Evolutionary conservation across 2,329 filamentous ascomycete genomes (phyloP).

Genomic region (Colletotrichum abscissum): DNA sequence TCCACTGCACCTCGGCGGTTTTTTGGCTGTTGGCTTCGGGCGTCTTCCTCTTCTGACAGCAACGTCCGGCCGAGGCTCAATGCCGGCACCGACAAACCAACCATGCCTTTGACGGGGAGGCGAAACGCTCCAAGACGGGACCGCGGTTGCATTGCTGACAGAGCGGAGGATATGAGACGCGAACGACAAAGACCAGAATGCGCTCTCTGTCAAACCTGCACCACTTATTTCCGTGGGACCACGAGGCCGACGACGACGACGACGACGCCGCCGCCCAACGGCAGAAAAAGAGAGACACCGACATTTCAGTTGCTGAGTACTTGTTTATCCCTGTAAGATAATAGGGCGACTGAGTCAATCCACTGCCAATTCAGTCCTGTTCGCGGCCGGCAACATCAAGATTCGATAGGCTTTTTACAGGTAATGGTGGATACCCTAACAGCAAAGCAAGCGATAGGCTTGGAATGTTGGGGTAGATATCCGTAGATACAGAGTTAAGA

Average conservation of each 20-base stretch:
- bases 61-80: slow-evolving; percentile 29
- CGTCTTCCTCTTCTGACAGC: slow-evolving; percentile 19
- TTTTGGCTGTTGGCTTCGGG: slow-evolving; percentile 1
- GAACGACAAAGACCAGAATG: slow-evolving; percentile 6
- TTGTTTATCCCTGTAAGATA: slow-evolving; percentile 33
- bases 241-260: neutral
- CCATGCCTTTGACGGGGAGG: slow-evolving; percentile 14
- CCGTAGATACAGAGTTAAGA: neutral
- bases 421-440: neutral
- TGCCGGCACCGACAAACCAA: neutral
- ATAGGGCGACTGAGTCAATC: slow-evolving; percentile 22
- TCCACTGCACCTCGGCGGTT: slow-evolving; percentile 2
- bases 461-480: neutral
- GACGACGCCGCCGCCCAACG: neutral
- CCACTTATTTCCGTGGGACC: neutral
- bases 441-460: neutral
- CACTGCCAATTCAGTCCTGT: neutral
- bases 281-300: slow-evolving; percentile 21
- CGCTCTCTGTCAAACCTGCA: neutral
- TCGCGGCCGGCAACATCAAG: slow-evolving; percentile 9
- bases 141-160: slow-evolving; percentile 12
- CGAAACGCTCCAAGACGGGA: slow-evolving; percentile 15
- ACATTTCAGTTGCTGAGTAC: slow-evolving; percentile 5
- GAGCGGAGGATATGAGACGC: neutral
- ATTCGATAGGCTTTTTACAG: neutral